Conservation (phyloP, 495 filamentous ascomycete species). For the Tuber melanosporum region DNA sequence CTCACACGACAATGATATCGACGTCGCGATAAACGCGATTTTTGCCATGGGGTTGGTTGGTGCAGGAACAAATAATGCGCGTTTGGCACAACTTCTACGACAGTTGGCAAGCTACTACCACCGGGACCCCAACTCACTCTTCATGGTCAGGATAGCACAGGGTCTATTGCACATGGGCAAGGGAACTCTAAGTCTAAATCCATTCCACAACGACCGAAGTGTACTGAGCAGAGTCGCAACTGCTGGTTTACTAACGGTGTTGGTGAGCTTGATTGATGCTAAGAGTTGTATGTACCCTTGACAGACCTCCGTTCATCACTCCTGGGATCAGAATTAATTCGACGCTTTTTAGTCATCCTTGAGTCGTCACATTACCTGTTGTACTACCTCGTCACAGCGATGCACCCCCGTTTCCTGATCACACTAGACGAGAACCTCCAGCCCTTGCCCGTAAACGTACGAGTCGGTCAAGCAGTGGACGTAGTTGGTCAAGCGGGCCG, state of each 20-base stretch:
- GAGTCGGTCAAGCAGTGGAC: constrained; percentile 95
- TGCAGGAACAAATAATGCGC: constrained; percentile 95
- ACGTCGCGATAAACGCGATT: constrained; percentile 96
- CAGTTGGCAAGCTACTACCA: constrained; percentile 98
- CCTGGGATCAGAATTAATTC: background rate
- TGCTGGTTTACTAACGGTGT: constrained; percentile 80
- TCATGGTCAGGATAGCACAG: constrained; percentile 99
- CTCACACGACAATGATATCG: constrained; percentile 97
- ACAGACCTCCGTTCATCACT: background rate
- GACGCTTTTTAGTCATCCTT: constrained; percentile 57
- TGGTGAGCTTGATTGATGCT: constrained; percentile 86
- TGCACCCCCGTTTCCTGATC: constrained; percentile 92
- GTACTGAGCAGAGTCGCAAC: constrained; percentile 87
- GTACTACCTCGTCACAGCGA: constrained; percentile 95
- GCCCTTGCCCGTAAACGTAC: constrained; percentile 89
- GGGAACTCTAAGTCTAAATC: constrained; percentile 87
- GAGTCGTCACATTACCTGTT: constrained; percentile 86
- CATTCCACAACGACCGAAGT: constrained; percentile 97
- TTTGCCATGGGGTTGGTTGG: constrained; percentile 98
- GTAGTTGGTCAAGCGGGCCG: constrained; percentile 94
- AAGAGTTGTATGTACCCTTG: constrained; percentile 56
- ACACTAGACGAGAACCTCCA: constrained; percentile 92
- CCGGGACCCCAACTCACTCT: constrained; percentile 86
- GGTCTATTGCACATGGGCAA: constrained; percentile 99
- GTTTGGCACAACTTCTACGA: constrained; percentile 85